Evolutionary conservation across 2,329 filamentous ascomycete species (phyloP), one percentile per base, ranked within the genome.

Genomic region (Coniochaeta ligniaria): DNA sequence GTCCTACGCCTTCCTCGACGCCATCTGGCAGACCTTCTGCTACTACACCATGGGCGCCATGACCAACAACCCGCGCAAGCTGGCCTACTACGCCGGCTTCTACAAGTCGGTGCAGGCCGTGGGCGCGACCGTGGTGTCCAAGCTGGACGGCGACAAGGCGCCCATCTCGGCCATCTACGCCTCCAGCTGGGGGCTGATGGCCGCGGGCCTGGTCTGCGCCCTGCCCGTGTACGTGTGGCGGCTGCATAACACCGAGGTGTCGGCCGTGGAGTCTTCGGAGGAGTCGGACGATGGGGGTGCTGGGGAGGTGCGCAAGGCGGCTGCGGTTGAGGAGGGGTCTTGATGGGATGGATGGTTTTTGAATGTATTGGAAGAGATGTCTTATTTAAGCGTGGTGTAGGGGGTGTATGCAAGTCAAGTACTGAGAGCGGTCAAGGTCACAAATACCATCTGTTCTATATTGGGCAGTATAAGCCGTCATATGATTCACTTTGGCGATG

Each of bases 41-140:
- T 83, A 85, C 66, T 90, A 91, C 79, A 85, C 84, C 74, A 90
- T 91, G 86, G 88, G 88, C 54, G 80, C 87, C n/a, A 75, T 91
- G 52, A 86, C 85, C 63, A 91, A 91, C 76, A 89, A 89, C 70
- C 79, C 84, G 60, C 86, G 88, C 70, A 89, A 88, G 70, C 80
- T 90, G 36, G 88, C 88, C 70, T 89, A 90, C 73, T 90, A 88
- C 71, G 87, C 87, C 20, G 88, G 87, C 58, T 92, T 91, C 77
- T 92, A 92, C 80, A 92, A 92, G 75, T 88, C 88, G 17, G 89
- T 92, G 57, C 90, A 93, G 72, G 91, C 88, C 17, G 88, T 86
- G 6, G 90, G 90, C 67, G 83, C 85, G 1, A 89, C 88, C 26
- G 83, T 76, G 4, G 69, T 70, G 57, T 74, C 70, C 57, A 68